These are phyloP conservation scores for Jasminum sambac DNA, from an alignment of 257 asterid genomes.

Conservation along the genomic window DNA sequence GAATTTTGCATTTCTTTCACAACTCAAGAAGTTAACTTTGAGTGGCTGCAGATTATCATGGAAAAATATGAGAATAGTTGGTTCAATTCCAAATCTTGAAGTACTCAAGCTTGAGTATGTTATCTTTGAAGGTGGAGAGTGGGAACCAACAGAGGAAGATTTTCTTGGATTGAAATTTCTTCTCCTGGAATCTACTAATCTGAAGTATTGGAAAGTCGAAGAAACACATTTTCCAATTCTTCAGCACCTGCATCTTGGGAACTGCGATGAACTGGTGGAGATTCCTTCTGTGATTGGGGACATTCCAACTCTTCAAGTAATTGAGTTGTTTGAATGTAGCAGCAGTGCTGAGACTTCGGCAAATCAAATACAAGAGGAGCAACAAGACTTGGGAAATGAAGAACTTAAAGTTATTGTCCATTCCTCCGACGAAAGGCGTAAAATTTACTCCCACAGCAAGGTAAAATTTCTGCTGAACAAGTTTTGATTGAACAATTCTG, in stretches of 20 bases:
- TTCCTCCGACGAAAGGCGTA: no score
- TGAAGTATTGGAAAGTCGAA: constrained; percentile 7
- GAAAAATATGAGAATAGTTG: not conserved
- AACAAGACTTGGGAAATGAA: not conserved
- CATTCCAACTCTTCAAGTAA: not conserved
- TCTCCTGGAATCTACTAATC: not conserved
- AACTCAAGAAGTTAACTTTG: constrained; percentile 14
- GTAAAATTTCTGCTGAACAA: no score
- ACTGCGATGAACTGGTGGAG: not conserved
- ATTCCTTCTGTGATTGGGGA: constrained; percentile 23
- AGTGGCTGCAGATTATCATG: not conserved
- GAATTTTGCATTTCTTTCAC: not conserved
- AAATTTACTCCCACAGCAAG: no score
- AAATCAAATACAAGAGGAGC: constrained; percentile 6
- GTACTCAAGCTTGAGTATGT: constrained; percentile 7
- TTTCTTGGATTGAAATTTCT: constrained; percentile 12
- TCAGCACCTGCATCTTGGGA: not conserved
- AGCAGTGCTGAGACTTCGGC: not conserved
- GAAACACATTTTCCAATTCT: constrained; percentile 11
- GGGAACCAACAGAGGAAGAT: constrained; percentile 6
- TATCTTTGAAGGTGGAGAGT: not conserved
- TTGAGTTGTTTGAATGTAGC: constrained; percentile 2
- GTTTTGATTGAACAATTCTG: no score
- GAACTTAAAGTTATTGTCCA: no score
- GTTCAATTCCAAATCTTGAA: constrained; percentile 11